Conservation (phyloP, 2,329 filamentous ascomycete genomes). For the Botrytis squamosa region DNA sequence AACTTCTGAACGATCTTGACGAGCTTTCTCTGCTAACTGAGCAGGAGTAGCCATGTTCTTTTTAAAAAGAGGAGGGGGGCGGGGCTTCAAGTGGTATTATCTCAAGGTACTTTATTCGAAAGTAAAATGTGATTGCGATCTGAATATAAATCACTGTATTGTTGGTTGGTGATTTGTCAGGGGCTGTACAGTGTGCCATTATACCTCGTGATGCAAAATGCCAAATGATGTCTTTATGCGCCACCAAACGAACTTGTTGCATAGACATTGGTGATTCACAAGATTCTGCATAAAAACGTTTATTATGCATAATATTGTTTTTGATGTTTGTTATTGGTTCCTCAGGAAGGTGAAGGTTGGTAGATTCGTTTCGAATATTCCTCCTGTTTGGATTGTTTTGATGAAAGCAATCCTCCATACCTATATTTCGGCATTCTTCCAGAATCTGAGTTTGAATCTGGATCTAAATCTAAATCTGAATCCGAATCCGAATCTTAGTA, state of each 20-base stretch:
- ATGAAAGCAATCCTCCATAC: neutral
- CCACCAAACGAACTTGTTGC: neutral
- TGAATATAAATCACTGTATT: neutral
- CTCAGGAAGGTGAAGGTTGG: neutral
- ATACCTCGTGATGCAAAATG: neutral
- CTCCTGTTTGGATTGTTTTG: neutral
- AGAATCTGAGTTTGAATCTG: neutral
- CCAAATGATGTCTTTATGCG: neutral
- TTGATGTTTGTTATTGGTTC: neutral
- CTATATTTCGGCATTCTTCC: neutral
- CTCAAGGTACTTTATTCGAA: neutral
- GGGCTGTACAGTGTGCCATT: neutral
- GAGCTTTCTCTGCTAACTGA: slow-evolving; percentile 31
- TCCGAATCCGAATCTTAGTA: neutral
- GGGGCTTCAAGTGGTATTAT: neutral
- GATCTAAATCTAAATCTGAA: neutral
- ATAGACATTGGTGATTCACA: neutral
- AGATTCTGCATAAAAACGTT: neutral
- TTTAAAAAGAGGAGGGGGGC: neutral
- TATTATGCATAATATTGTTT: neutral
- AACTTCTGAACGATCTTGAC: slow-evolving; percentile 22
- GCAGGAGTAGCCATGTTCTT: slow-evolving; percentile 28
- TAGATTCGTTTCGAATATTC: neutral
- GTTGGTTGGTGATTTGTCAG: slow-evolving; percentile 3
- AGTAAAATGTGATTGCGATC: neutral